phyloP scores from a whole-genome alignment of 352 stramenopile genomes.

The Plasmopara viticola region DNA sequence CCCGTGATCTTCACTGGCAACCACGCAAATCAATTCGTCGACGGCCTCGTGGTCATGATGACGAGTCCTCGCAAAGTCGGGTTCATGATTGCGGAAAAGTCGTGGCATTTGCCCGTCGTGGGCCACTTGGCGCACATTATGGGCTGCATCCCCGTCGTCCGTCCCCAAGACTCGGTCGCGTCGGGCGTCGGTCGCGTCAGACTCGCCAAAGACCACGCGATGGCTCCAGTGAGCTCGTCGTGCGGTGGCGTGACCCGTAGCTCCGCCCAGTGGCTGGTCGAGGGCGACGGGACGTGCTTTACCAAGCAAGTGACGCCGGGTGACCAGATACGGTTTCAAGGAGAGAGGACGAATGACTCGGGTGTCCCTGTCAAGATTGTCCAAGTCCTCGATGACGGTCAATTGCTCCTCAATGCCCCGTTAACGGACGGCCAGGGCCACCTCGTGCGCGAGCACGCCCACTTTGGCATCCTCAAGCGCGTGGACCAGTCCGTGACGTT shows the following conservation, averaged over 20 bases:
- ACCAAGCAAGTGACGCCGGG: slow-evolving; percentile 65
- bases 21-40: slow-evolving; percentile 99
- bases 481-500: slow-evolving; percentile 91
- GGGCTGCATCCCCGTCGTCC: slow-evolving; percentile 95
- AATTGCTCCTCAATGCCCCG: slow-evolving; percentile 57
- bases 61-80: slow-evolving; percentile 91
- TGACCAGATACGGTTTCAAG: slow-evolving; percentile 76
- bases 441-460: slow-evolving; percentile 31
- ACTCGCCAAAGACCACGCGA: slow-evolving; percentile 27
- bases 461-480: slow-evolving; percentile 88
- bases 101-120: slow-evolving; percentile 90
- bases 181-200: slow-evolving; percentile 65
- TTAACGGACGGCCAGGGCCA: slow-evolving; percentile 33
- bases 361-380: slow-evolving; percentile 80
- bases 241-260: slow-evolving; percentile 19
- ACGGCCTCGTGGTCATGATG: slow-evolving; percentile 94
- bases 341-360: slow-evolving; percentile 73
- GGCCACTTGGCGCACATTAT: slow-evolving; percentile 93
- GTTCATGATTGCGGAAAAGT: slow-evolving; percentile 98
- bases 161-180: slow-evolving; percentile 90
- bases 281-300: slow-evolving; percentile 68
- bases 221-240: slow-evolving; percentile 24
- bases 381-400: slow-evolving; percentile 79
- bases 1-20: slow-evolving; percentile 97
- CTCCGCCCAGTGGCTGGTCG: slow-evolving; percentile 32